Percentiles rank a stretch among this genome's conserved stretches.
phyloP scores from a whole-genome alignment of 2,329 filamentous ascomycete species.

The Nemania serpens region DNA sequence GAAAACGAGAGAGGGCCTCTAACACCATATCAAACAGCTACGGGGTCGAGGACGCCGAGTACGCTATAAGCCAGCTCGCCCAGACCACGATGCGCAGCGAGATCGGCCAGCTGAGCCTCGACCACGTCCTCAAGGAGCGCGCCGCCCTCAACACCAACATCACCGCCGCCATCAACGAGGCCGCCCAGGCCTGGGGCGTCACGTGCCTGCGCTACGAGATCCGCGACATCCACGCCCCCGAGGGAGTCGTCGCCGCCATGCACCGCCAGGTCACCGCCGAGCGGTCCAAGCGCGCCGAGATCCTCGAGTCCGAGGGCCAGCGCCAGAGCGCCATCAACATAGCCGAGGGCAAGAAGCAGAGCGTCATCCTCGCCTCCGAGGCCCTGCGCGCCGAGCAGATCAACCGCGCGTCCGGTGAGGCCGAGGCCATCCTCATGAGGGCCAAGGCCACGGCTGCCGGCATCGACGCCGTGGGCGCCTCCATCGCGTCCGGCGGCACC shows the following conservation, averaged over 20 bases:
- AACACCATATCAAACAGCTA: conserved; percentile 62
- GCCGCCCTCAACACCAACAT: conserved; percentile 97
- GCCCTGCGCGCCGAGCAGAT: conserved; percentile 88
- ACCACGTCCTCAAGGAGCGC: conserved; percentile 97
- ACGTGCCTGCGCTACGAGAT: conserved; percentile 97
- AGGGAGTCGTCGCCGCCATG: conserved; percentile 94
- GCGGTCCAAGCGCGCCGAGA: conserved; percentile 95
- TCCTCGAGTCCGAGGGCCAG: conserved; percentile 95
- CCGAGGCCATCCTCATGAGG: conserved; percentile 87
- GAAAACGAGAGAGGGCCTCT: not conserved
- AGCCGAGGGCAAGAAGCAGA: conserved; percentile 95
- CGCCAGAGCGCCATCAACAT: conserved; percentile 98
- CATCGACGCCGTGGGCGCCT: conserved; percentile 81
- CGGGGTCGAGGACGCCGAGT: conserved; percentile 97
- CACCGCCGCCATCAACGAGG: conserved; percentile 98
- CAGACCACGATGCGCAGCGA: conserved; percentile 99
- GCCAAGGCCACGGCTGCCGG: conserved; percentile 84
- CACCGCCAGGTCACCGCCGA: conserved; percentile 97
- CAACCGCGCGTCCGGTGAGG: conserved; percentile 90
- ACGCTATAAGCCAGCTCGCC: conserved; percentile 95
- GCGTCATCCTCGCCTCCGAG: conserved; percentile 93
- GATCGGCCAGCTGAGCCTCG: conserved; percentile 93
- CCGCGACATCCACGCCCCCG: conserved; percentile 94
- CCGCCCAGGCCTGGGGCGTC: conserved; percentile 94
- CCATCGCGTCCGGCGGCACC: conserved; percentile 73